Conservation (phyloP, 1,284 basidiomycete genomes). For the Leccinum cinnamomeum region DNA sequence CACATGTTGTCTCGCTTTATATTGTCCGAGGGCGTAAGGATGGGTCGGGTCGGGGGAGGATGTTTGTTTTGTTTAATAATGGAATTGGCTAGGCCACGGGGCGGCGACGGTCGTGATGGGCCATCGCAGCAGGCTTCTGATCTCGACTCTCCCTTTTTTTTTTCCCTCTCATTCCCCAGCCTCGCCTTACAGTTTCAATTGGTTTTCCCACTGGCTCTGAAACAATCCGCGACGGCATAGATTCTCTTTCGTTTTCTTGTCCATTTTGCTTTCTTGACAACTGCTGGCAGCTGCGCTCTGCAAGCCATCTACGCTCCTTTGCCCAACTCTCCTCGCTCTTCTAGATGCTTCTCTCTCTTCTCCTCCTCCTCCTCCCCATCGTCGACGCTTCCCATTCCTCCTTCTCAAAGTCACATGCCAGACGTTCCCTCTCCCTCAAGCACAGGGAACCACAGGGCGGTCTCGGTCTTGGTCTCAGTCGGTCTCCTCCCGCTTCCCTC, state of each 20-base stretch:
- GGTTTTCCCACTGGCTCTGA: neutral
- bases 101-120: too few relatives aligned
- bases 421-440: slow-evolving; percentile 38
- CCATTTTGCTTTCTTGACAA: neutral
- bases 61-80: too few relatives aligned
- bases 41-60: too few relatives aligned
- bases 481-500: slow-evolving; percentile 1
- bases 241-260: neutral
- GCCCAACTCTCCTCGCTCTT: slow-evolving; percentile 12
- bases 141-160: too few relatives aligned
- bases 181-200: neutral
- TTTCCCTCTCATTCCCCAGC: too few relatives aligned
- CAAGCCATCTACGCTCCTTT: slow-evolving; percentile 28
- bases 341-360: slow-evolving; percentile 26
- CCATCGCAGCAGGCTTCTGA: too few relatives aligned
- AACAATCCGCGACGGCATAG: neutral
- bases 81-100: too few relatives aligned
- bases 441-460: slow-evolving; percentile 23
- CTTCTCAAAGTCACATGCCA: slow-evolving; percentile 39
- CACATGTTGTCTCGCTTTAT: neutral
- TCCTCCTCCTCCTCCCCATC: slow-evolving; percentile 25
- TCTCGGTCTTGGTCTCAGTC: slow-evolving; percentile 18
- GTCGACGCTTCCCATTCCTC: slow-evolving; percentile 40
- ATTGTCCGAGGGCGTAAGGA: neutral
- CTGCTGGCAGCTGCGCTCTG: neutral